phyloP scores from a whole-genome alignment of 306 rosid genomes.

The Albizia julibrissin region DNA sequence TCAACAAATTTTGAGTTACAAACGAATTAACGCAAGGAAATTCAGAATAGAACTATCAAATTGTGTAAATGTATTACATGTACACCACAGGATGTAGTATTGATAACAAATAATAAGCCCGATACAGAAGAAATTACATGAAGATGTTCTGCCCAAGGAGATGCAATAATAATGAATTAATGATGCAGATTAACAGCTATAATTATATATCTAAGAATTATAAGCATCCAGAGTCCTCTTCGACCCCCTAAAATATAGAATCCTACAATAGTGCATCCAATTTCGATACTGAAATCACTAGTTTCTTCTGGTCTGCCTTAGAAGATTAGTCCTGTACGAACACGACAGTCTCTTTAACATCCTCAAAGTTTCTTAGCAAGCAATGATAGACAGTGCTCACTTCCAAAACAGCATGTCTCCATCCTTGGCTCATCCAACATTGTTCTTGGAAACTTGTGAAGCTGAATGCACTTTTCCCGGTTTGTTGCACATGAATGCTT shows the following conservation, averaged over 20 bases:
- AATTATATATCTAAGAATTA: background rate
- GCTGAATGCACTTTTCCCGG: background rate
- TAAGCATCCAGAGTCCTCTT: background rate
- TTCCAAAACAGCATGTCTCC: conserved; percentile 4
- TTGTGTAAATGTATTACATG: background rate
- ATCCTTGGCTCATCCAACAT: background rate
- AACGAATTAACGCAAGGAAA: background rate
- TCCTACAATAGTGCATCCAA: background rate
- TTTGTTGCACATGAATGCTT: background rate
- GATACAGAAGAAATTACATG: background rate
- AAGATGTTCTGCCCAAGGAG: background rate
- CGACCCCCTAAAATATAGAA: background rate
- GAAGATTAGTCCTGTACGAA: background rate
- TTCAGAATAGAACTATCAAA: background rate
- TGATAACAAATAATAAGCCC: background rate
- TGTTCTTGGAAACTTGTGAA: background rate
- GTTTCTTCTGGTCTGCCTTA: background rate
- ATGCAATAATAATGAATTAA: background rate
- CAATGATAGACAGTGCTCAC: background rate
- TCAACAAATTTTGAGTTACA: background rate
- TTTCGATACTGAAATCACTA: background rate
- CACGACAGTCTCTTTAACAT: background rate
- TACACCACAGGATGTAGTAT: background rate
- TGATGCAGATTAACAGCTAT: background rate
- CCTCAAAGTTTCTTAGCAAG: conserved; percentile 1